phyloP scores from a whole-genome alignment of 495 filamentous ascomycete genomes.

The Penicillium fimorum region DNA sequence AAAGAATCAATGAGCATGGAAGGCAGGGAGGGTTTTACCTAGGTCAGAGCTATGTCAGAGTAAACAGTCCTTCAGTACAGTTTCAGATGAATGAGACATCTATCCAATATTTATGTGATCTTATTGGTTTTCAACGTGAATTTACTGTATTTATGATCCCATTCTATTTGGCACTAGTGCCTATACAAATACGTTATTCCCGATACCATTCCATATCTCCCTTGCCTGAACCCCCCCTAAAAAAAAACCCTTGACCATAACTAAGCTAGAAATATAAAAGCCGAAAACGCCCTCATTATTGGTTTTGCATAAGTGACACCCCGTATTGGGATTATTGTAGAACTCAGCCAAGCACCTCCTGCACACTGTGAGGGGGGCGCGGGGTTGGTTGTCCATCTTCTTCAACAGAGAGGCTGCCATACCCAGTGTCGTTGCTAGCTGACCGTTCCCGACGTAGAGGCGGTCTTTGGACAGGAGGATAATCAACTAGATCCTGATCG shows the following conservation, averaged over 20 bases:
- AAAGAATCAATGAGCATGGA: no score
- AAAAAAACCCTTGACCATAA: neutral
- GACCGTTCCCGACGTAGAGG: conserved; percentile 23
- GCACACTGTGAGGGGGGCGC: conserved; percentile 7
- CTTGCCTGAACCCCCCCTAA: neutral
- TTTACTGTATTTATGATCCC: neutral
- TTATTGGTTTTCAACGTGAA: neutral
- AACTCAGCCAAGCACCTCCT: conserved; percentile 10
- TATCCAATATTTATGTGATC: neutral
- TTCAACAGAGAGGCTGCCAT: conserved; percentile 32
- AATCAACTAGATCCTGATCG: conserved; percentile 19
- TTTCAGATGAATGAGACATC: no score
- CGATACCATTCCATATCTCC: neutral
- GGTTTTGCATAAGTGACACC: neutral
- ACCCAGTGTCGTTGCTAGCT: conserved; percentile 34
- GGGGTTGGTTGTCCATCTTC: conserved; percentile 19
- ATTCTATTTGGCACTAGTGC: neutral
- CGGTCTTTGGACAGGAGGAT: conserved; percentile 12
- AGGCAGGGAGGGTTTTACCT: no score
- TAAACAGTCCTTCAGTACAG: no score
- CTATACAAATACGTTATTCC: neutral
- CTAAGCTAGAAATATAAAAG: conserved; percentile 13
- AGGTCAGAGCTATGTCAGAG: no score
- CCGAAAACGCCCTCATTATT: conserved; percentile 12
- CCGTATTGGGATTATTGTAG: neutral